These are phyloP conservation scores for Meripilus lineatus DNA, from an alignment of 1,284 basidiomycete genomes.

Conservation along the genomic window DNA sequence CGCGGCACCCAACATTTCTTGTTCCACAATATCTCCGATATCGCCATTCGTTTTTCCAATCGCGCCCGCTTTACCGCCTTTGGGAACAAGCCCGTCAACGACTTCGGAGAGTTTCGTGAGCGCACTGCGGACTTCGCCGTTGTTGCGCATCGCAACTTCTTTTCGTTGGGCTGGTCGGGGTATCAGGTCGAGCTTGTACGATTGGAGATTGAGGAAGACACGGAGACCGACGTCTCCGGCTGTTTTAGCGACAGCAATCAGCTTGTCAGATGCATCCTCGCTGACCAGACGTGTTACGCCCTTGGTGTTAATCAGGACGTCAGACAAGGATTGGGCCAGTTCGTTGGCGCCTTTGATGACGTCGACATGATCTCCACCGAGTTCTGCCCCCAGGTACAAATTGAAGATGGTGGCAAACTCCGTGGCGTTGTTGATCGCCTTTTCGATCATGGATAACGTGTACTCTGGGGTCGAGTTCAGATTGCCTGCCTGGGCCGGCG, in stretches of 20 bases:
- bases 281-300: conserved; percentile 91
- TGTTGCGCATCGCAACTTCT: conserved; percentile 88
- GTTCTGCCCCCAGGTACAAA: conserved; percentile 84
- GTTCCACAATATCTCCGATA: conserved; percentile 94
- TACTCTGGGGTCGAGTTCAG: conserved; percentile 97
- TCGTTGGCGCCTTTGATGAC: conserved; percentile 98
- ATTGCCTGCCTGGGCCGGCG: conserved; percentile 91
- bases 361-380: conserved; percentile 92
- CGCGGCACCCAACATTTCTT: conserved; percentile 94
- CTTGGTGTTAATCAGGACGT: conserved; percentile 91
- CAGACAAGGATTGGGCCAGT: conserved; percentile 88
- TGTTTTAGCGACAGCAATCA: conserved; percentile 79
- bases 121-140: conserved; percentile 78
- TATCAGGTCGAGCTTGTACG: conserved; percentile 85
- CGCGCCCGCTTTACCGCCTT: conserved; percentile 68
- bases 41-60: conserved; percentile 84
- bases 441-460: conserved; percentile 97
- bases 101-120: conserved; percentile 84
- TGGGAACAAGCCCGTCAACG: conserved; percentile 85
- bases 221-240: conserved; percentile 87
- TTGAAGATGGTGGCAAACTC: conserved; percentile 97
- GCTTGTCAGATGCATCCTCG: conserved; percentile 87
- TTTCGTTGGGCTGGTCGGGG: conserved; percentile 68
- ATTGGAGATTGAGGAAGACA: conserved; percentile 95
- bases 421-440: conserved; percentile 88